Evolutionary conservation across 2,329 filamentous ascomycete species (phyloP).

Genomic region (Hypocreales sp.): DNA sequence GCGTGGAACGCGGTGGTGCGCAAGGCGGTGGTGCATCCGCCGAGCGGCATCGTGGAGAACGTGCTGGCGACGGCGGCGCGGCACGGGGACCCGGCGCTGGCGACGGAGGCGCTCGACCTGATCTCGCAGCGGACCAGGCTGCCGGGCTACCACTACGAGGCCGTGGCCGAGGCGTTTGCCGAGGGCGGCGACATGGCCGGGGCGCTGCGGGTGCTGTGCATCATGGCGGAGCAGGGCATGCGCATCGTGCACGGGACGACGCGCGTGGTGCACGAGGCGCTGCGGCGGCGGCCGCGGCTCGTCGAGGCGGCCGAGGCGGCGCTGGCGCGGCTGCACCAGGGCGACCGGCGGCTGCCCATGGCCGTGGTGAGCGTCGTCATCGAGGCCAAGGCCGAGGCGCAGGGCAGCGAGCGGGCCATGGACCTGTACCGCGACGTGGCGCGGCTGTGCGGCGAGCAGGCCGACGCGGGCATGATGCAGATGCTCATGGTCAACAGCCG

Average conservation of each 20-base stretch:
- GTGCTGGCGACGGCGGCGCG: slow-evolving; percentile 59
- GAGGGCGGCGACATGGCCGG: slow-evolving; percentile 41
- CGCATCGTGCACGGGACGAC: slow-evolving; percentile 45
- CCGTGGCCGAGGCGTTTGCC: slow-evolving; percentile 58
- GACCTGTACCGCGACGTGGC: slow-evolving; percentile 15
- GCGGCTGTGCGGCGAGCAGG: slow-evolving; percentile 12
- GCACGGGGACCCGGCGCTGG: slow-evolving; percentile 50
- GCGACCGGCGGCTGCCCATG: slow-evolving; percentile 20
- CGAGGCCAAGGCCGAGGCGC: slow-evolving; percentile 15
- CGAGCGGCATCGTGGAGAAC: slow-evolving; percentile 49
- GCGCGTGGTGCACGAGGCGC: slow-evolving; percentile 40
- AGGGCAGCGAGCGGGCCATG: slow-evolving; percentile 15
- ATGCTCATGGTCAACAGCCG: slow-evolving; percentile 15
- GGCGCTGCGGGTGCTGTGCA: slow-evolving; percentile 53
- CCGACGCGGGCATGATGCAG: slow-evolving; percentile 11
- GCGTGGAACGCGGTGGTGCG: slow-evolving; percentile 56
- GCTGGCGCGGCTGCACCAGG: slow-evolving; percentile 1
- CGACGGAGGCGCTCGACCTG: slow-evolving; percentile 50
- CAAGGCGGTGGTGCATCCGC: slow-evolving; percentile 20
- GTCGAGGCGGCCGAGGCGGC: slow-evolving; percentile 13
- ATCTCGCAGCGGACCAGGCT: slow-evolving; percentile 28
- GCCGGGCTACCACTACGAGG: slow-evolving; percentile 60
- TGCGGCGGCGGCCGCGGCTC: slow-evolving; percentile 30
- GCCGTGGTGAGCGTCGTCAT: slow-evolving; percentile 17
- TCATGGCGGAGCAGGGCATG: slow-evolving; percentile 46